Percentiles rank a stretch among this genome's conserved stretches.
Conservation (phyloP, 805 yeast genomes). For the Lipomyces sp. region DNA sequence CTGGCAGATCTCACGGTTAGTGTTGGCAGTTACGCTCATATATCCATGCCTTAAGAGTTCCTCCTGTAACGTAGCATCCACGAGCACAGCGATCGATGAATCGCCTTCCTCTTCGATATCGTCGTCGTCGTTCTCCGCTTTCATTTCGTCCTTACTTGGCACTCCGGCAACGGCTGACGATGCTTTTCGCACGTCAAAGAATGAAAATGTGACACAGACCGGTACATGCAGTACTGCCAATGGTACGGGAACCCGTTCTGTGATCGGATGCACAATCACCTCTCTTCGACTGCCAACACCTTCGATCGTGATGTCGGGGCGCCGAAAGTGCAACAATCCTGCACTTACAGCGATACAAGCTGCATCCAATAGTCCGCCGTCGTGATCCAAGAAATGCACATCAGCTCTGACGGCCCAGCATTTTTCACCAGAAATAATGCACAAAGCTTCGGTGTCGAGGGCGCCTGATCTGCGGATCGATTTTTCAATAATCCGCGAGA, state of each 20-base stretch:
- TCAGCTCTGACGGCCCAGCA: conserved; percentile 94
- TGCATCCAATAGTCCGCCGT: conserved; percentile 91
- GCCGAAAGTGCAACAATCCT: conserved; percentile 77
- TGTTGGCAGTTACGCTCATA: conserved; percentile 83
- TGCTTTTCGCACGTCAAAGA: conserved; percentile 50
- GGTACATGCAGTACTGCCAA: conserved; percentile 88
- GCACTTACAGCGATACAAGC: conserved; percentile 90
- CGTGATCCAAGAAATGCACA: conserved; percentile 83
- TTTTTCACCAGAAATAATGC: conserved; percentile 87
- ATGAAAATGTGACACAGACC: conserved; percentile 85
- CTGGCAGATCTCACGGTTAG: conserved; percentile 89
- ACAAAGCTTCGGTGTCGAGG: conserved; percentile 83
- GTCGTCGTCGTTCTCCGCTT: conserved; percentile 21
- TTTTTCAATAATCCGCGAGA: conserved; percentile 84
- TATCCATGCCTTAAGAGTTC: conserved; percentile 77
- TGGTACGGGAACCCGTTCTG: conserved; percentile 86
- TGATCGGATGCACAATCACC: conserved; percentile 63
- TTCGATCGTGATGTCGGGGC: conserved; percentile 77
- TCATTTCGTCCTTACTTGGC: background rate
- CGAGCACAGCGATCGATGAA: conserved; percentile 52
- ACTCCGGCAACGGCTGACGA: conserved; percentile 3
- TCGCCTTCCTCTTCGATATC: conserved; percentile 30
- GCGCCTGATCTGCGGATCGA: conserved; percentile 91
- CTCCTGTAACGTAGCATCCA: conserved; percentile 80
- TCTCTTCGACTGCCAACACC: conserved; percentile 42